Evolutionary conservation across 768 basidiomycete genomes (phyloP).

Genomic region (Hebeloma cylindrosporum): DNA sequence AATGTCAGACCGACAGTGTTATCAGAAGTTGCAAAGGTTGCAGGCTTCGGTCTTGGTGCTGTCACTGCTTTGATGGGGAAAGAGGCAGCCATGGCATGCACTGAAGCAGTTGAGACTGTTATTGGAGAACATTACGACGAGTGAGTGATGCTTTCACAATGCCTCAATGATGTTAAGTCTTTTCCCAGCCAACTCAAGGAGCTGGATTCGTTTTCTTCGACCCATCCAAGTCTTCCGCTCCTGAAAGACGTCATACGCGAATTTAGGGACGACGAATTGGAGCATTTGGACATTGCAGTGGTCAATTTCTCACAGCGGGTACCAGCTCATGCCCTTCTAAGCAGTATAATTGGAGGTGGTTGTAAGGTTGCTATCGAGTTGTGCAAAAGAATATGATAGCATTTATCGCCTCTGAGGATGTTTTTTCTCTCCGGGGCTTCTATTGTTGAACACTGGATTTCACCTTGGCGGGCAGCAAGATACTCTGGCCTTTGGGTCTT

Average conservation of each 20-base stretch:
- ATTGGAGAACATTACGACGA: conserved; percentile 99
- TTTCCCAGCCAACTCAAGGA: conserved; percentile 74
- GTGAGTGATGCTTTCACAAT: conserved; percentile 49
- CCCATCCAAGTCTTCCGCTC: conserved; percentile 78
- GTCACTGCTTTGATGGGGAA: conserved; percentile 85
- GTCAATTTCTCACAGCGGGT: conserved; percentile 85
- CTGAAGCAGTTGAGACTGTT: conserved; percentile 95
- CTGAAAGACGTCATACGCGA: conserved; percentile 73
- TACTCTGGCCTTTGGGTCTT: conserved; percentile 20
- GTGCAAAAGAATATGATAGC: conserved; percentile 71
- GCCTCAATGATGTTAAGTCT: background rate
- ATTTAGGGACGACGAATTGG: conserved; percentile 92
- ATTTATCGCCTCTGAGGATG: background rate
- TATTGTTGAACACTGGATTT: background rate
- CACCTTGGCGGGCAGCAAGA: conserved; percentile 4
- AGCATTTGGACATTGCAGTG: conserved; percentile 90
- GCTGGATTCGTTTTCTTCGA: conserved; percentile 57
- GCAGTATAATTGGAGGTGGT: conserved; percentile 78
- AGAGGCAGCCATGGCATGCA: conserved; percentile 97
- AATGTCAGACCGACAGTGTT: conserved; percentile 80
- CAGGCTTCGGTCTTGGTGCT: conserved; percentile 85
- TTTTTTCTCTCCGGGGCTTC: background rate
- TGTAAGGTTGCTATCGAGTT: conserved; percentile 90
- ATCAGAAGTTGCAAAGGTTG: conserved; percentile 81
- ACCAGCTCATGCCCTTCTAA: conserved; percentile 88